Percentiles rank a stretch among this genome's conserved stretches.
Conservation (phyloP, 2,329 filamentous ascomycete genomes). For the Aspergillus arachidicola region DNA sequence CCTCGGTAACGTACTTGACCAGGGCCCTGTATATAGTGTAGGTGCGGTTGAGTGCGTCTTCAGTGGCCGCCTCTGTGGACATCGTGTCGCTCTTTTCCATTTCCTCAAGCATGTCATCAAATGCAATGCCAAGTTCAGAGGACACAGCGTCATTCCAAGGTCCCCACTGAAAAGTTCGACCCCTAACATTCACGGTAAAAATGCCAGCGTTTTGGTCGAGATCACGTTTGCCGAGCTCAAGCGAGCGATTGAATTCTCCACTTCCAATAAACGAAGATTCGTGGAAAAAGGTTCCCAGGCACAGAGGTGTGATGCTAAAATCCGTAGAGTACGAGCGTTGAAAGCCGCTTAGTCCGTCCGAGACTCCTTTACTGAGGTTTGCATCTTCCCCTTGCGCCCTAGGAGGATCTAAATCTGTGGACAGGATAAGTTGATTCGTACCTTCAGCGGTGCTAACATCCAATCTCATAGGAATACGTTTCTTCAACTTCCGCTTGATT, state of each 20-base stretch:
- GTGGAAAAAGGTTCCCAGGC: constrained; percentile 58
- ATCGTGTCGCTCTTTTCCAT: constrained; percentile 18
- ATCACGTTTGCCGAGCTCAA: constrained; percentile 45
- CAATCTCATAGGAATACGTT: constrained; percentile 47
- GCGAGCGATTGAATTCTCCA: constrained; percentile 53
- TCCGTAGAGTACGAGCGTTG: constrained; percentile 54
- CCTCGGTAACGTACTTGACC: constrained; percentile 52
- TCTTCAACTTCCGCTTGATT: constrained; percentile 31
- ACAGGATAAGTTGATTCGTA: constrained; percentile 41
- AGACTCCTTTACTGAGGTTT: constrained; percentile 21
- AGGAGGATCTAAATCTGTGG: constrained; percentile 19
- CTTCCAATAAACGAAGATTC: constrained; percentile 60
- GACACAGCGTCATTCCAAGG: constrained; percentile 60
- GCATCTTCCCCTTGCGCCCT: constrained; percentile 6
- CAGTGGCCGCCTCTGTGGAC: constrained; percentile 2
- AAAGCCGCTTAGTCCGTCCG: constrained; percentile 51
- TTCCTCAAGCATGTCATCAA: constrained; percentile 34
- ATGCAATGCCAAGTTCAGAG: constrained; percentile 45
- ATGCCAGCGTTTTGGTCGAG: constrained; percentile 47
- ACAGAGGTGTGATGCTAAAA: constrained; percentile 56
- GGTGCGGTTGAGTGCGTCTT: constrained; percentile 15
- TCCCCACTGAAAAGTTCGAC: constrained; percentile 48
- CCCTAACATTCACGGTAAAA: constrained; percentile 40
- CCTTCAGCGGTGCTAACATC: constrained; percentile 50
- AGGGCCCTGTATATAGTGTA: constrained; percentile 43